A percentile compares a stretch with the other conserved stretches of the same genome.
Conservation (phyloP, 371 early-diverging fungal genomes). For the Zopfochytrium polystomum region DNA sequence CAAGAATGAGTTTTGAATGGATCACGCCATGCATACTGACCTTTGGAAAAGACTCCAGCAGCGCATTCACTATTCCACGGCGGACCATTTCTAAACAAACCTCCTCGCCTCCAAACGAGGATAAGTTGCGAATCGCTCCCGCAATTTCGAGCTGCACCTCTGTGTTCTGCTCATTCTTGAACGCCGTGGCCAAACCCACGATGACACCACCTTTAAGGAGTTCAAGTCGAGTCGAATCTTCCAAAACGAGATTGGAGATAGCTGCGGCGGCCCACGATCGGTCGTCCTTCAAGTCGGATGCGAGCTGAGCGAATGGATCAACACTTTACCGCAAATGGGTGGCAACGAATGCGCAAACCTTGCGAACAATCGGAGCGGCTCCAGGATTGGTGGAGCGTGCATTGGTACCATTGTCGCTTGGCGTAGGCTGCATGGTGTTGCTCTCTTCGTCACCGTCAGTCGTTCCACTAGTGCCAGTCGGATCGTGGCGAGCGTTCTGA, state of each 20-base stretch:
- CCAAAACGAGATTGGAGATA: slow-evolving; percentile 67
- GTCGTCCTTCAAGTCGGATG: slow-evolving; percentile 55
- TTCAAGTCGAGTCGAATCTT: slow-evolving; percentile 59
- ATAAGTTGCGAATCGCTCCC: slow-evolving; percentile 66
- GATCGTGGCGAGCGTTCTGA: too few relatives aligned
- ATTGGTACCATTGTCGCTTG: too few relatives aligned
- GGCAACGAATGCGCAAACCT: too few relatives aligned
- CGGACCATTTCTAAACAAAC: slow-evolving; percentile 66
- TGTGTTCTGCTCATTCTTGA: slow-evolving; percentile 61
- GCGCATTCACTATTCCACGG: slow-evolving; percentile 39
- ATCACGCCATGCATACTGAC: neutral
- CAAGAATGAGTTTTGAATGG: neutral
- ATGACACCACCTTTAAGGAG: slow-evolving; percentile 70
- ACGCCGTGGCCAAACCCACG: slow-evolving; percentile 61
- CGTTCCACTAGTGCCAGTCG: too few relatives aligned
- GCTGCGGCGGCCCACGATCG: slow-evolving; percentile 88
- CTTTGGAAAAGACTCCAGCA: slow-evolving; percentile 6
- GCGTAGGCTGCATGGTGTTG: too few relatives aligned
- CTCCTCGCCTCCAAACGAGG: slow-evolving; percentile 44
- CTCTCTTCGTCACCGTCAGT: too few relatives aligned
- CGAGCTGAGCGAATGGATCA: slow-evolving; percentile 14
- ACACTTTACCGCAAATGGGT: too few relatives aligned
- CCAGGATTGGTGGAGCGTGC: too few relatives aligned
- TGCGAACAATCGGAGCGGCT: too few relatives aligned
- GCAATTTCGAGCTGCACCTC: slow-evolving; percentile 75